Conservation (phyloP, 169 alveolate species). For the Cyclospora cayetanensis region DNA sequence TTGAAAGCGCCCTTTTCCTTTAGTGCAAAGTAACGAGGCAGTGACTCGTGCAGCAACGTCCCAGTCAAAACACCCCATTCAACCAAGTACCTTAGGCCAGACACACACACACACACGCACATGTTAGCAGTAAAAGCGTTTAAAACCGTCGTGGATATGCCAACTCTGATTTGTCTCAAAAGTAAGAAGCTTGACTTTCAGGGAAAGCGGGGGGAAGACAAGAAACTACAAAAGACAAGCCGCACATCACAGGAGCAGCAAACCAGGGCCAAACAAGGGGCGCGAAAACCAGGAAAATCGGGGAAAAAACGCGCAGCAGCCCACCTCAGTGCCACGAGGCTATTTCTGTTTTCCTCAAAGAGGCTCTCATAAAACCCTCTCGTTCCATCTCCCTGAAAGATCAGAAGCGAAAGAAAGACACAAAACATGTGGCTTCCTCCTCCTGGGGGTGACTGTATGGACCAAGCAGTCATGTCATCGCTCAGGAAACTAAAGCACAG, state of each 20-base stretch:
- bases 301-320: background rate
- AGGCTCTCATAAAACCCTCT: conserved; percentile 92
- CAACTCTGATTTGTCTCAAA: too few species aligned
- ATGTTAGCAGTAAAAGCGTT: background rate
- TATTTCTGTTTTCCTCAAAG: conserved; percentile 89
- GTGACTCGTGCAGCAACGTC: conserved; percentile 63
- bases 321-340: conserved; percentile 87
- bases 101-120: background rate
- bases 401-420: background rate
- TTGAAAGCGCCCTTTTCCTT: conserved; percentile 72
- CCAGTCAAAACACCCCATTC: conserved; percentile 75
- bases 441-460: too few species aligned
- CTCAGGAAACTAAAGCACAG: too few species aligned
- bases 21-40: conserved; percentile 56
- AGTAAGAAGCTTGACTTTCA: too few species aligned
- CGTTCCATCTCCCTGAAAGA: conserved; percentile 89
- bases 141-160: too few species aligned
- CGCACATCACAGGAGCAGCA: background rate
- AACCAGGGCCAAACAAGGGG: background rate
- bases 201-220: background rate
- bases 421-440: too few species aligned
- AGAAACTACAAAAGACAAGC: background rate
- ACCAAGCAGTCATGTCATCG: too few species aligned
- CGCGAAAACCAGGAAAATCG: background rate
- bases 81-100: conserved; percentile 55